Evolutionary conservation across 495 filamentous ascomycete species (phyloP), one percentile per base, ranked within the genome.

Genomic region (Penicillium bovifimosum): DNA sequence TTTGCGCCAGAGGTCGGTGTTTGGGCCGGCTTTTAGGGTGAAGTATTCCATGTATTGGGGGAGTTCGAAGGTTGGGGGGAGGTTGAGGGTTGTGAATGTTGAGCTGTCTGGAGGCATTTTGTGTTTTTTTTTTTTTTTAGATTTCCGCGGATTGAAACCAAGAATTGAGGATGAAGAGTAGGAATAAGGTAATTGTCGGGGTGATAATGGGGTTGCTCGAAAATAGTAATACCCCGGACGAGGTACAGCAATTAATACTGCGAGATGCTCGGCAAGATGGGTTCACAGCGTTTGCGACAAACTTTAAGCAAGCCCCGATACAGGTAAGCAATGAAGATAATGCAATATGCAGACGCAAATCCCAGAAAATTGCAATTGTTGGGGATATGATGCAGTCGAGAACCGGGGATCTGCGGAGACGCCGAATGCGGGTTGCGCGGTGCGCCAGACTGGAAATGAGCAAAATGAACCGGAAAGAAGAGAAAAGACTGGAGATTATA

Each of bases 1-100:
- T 57, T 81, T 81, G 56, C 79, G 70, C 72, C 72, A 74, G 34
- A 76, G 68, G 61, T 73, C 68, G 36, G 79, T 81, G 60, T 80
- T 80, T 1, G 79, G 78, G 33, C 78, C 75, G 11, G 79, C 78
- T n/a, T 68, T 68, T 27, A 81, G 67, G 5, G 69, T 76, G 66
- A 82, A 82, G 59, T 76, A 80, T 59, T 76, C 78, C 77, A 82
- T 77, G 58, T 71, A 79, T 61, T 70, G 69, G 1, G 79, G 79
- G 5, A 80, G 69, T 6, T 67, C 55, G 54, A 74, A 76, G 17
- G 55, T 63, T 18, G 70, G 54, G 20, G 77, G 73, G 41, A 77
- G 60, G 58, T 81, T 81, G 48, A 81, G 56, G 16, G 74, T 61
- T 44, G 71, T 77, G 58, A 81, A 80, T 10, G 76, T 78, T 6